Percentiles rank a stretch among this genome's conserved stretches.
phyloP scores from a whole-genome alignment of 1,284 basidiomycete genomes.

The Cryptococcus jaspeensis region DNA sequence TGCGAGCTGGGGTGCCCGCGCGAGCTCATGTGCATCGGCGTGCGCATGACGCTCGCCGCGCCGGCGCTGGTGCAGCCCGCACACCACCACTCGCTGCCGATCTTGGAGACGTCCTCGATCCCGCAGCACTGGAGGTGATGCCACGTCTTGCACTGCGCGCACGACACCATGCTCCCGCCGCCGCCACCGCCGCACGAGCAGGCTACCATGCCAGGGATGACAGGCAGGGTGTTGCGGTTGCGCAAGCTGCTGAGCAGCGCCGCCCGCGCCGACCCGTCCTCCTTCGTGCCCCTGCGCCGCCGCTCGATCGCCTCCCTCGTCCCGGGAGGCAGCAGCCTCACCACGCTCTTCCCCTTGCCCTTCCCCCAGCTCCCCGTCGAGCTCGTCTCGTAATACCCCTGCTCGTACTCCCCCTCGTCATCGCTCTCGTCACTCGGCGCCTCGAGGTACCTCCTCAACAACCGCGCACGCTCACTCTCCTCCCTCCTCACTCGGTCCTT shows the following conservation, averaged over 20 bases:
- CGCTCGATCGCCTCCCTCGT: neutral
- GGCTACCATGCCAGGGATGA: constrained; percentile 31
- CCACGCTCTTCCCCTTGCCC: constrained; percentile 31
- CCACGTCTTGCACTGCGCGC: constrained; percentile 42
- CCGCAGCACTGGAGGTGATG: constrained; percentile 42
- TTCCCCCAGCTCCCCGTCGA: constrained; percentile 8
- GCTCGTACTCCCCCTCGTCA: constrained; percentile 24
- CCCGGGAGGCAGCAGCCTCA: constrained; percentile 15
- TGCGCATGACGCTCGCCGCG: constrained; percentile 27
- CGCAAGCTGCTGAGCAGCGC: constrained; percentile 30
- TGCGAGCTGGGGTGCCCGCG: too few relatives aligned
- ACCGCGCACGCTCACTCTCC: constrained; percentile 29
- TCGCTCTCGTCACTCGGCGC: constrained; percentile 40
- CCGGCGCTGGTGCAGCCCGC: constrained; percentile 27
- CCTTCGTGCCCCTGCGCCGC: neutral
- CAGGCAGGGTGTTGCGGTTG: constrained; percentile 17
- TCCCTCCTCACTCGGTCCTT: constrained; percentile 32
- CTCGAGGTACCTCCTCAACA: constrained; percentile 43
- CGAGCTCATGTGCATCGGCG: constrained; percentile 20
- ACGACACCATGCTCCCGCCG: constrained; percentile 34
- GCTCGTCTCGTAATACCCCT: neutral
- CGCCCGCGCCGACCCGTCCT: constrained; percentile 8
- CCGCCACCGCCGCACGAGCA: constrained; percentile 35
- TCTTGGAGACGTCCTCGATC: constrained; percentile 30
- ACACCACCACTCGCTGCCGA: constrained; percentile 40